Evolutionary conservation across 768 basidiomycete genomes (phyloP), one percentile per base, ranked within the genome.

Genomic region (Sutorius australiensis): DNA sequence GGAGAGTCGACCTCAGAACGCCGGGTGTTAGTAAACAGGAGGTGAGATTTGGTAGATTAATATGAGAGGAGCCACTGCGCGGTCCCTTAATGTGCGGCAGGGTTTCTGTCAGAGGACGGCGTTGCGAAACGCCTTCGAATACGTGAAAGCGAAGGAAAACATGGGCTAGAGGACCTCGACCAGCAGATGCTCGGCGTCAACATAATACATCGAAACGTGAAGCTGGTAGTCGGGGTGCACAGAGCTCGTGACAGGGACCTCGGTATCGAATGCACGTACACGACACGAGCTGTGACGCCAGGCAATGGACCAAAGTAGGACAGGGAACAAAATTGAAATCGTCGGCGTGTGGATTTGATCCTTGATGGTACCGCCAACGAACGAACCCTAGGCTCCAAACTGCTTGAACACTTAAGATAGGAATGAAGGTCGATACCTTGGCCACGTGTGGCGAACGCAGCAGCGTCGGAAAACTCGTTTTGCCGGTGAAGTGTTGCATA

Each of bases 171-270:
- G 32, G 16, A 37, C 11, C 21, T 32, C 27, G 16, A 34, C 17
- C 37, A 30, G 39, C 28, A 30, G 11, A 24, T 12, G 34, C 28
- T 27, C 34, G 24, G 40, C 14, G 16, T 17, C 32, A 54, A 24
- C 28, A 41, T 10, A 28, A 36, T 39, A 41, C 7, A 21, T 9
- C 30, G 14, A 21, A 43, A 19, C n/a, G 28, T 19, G n/a, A 40
- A 37, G 27, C 31, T 51, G 27, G 34, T 51, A 24, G 32, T 17
- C 34, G 16, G 34, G 41, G 27, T 21, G 30, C 36, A 33, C 28
- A 46, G 44, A 53, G 38, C 44, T 17, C 28, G 41, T 34, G 57
- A 37, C 40, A 38, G 46, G 41, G n/a, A 42, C 9, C 17, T 48
- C 28, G 28, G 40, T 36, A 39, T 6, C 24, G 16, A 30, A 28